Base-by-base conservation (phyloP, 495 filamentous ascomycete species). In the Baudoinia panamericana region DNA sequence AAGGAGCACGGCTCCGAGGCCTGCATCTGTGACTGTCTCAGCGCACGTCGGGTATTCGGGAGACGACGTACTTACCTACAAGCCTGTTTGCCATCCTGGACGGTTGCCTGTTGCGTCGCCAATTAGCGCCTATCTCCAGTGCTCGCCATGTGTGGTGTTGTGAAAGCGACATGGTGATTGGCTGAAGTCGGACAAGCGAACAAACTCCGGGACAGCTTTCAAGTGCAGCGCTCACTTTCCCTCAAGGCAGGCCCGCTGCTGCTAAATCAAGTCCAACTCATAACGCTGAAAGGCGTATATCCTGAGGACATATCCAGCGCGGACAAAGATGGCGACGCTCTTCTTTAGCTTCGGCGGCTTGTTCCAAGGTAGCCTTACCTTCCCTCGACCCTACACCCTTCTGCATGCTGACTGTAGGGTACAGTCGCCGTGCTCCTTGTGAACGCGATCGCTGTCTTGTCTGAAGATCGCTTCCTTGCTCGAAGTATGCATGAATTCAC, bases 401-500 rank as follows among this genome's bases (percentile, higher is more conserved):
- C n/a, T n/a, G n/a, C 45, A 40, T 34, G 19, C 36, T 55, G 35
- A 35, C 44, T n/a, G n/a, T n/a, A 41, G 31, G 16, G 31, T 19
- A 34, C 54, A 90, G 84, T 84, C 36, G 69, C 73, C 43, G 64
- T 93, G 57, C 81, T 97, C 55, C 71, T 96, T 57, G 75, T 87
- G 56, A 97, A 97, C 64, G 83, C 84, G 28, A 83, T 96, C 57
- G 84, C 86, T 36, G 78, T 97, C 62, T 78, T 96, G 35, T 94
- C 86, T 53, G 88, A 97, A 73, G 90, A 97, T 65, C 77, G 92
- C 22, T 97, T 97, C 61, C 78, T 97, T 36, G 90, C 92, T 36
- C 76, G 92, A 53, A 90, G 85, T 93, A 79, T 51, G 76, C 64
- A 36, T 28, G 22, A 22, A 13, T 18, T 21, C 8, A 24, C 20